Percentiles rank a stretch among this genome's conserved stretches.
phyloP scores from a whole-genome alignment of 139 green algal species.

The Mesotaenium endlicherianum region DNA sequence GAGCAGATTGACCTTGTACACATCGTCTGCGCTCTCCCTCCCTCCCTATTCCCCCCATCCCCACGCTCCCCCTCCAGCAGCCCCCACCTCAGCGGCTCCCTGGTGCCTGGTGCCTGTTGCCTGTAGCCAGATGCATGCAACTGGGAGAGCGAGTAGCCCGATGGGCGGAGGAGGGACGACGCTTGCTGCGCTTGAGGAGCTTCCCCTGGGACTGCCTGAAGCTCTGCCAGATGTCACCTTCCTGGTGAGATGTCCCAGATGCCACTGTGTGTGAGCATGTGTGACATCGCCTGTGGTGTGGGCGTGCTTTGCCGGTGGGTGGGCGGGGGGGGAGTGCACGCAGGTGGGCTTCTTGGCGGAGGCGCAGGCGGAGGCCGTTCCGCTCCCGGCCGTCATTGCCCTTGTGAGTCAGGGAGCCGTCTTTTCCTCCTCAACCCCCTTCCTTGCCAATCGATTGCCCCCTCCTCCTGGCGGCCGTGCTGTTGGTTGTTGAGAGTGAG shows the following conservation, averaged over 20 bases:
- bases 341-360: constrained; percentile 32
- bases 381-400: not conserved
- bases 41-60: not conserved
- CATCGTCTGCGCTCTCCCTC: not conserved
- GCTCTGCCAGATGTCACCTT: too few relatives aligned
- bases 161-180: too few relatives aligned
- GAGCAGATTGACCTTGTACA: not conserved
- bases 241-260: too few relatives aligned
- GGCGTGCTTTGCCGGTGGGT: too few relatives aligned
- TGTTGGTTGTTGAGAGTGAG: too few relatives aligned
- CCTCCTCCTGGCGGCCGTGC: too few relatives aligned
- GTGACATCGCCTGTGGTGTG: too few relatives aligned
- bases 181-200: too few relatives aligned
- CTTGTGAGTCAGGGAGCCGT: constrained; percentile 10
- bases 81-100: not conserved
- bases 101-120: not conserved
- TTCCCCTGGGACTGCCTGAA: too few relatives aligned
- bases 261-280: too few relatives aligned
- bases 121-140: not conserved
- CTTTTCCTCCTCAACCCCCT: not conserved
- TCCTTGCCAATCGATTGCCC: too few relatives aligned
- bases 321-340: not conserved
- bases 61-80: not conserved
- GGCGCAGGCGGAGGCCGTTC: constrained; percentile 1
- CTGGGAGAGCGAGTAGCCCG: too few relatives aligned